These are phyloP conservation scores for Grigorovia humatica DNA, from an alignment of 805 yeast species.

Conservation along the genomic window DNA sequence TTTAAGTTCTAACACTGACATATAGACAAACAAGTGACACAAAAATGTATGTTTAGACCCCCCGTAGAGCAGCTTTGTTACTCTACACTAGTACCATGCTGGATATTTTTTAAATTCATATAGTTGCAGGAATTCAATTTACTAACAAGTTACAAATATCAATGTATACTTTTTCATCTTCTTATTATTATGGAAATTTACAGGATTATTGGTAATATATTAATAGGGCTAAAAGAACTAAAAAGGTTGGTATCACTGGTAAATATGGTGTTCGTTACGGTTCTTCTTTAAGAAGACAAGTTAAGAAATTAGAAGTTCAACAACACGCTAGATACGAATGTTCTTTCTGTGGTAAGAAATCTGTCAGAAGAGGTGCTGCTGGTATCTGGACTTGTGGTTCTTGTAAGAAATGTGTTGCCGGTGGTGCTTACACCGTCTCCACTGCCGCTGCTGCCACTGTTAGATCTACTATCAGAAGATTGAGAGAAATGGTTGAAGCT, in stretches of 20 bases:
- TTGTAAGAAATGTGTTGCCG: constrained; percentile 95
- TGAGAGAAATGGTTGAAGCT: constrained; percentile 99
- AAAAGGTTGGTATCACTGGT: constrained; percentile 99
- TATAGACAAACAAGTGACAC: constrained; percentile 9
- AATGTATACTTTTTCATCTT: background rate
- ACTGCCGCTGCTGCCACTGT: constrained; percentile 99
- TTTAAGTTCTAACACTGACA: background rate
- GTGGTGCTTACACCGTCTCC: constrained; percentile 99
- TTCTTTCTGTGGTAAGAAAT: constrained; percentile 99
- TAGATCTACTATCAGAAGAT: constrained; percentile 99
- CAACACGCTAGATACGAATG: constrained; percentile 99
- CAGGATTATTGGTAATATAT: background rate
- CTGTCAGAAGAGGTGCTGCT: constrained; percentile 94
- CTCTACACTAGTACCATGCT: background rate
- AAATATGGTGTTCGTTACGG: constrained; percentile 99
- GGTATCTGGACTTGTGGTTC: constrained; percentile 98
- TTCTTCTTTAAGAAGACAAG: constrained; percentile 99
- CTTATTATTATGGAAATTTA: background rate
- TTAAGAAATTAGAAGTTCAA: constrained; percentile 98
- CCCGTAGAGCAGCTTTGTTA: background rate
- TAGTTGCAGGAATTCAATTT: background rate
- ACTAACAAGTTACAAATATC: constrained; percentile 1
- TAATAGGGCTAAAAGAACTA: constrained; percentile 97
- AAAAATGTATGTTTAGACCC: constrained; percentile 8
- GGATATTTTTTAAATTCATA: background rate